Evolutionary conservation across 345 rosid genomes (phyloP), one percentile per base, ranked within the genome.

Genomic region (sweet orange (Citrus sinensis)): DNA sequence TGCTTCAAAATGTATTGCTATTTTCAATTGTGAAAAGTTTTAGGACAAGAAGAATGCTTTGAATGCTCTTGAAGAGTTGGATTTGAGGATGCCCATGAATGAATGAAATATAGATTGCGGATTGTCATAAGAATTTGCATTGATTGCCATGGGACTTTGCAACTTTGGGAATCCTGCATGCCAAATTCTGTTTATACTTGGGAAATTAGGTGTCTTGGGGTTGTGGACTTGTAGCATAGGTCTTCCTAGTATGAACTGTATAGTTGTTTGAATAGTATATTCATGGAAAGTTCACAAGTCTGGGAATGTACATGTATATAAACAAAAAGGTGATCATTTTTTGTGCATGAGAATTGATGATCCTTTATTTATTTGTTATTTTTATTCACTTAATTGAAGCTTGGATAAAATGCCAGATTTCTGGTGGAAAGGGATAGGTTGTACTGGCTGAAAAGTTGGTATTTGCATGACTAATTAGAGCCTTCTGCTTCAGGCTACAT

Each of bases 371-470:
- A 34, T 59, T 16, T 27, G 2, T 8, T 9, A 39, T 39, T 39
- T 10, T 42, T 59, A 51, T 73, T 75, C 61, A 20, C 58, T 46
- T 37, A 32, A 46, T 61, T 71, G 24, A 60, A 71, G 75, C 54
- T 42, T 76, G 54, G 24, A 6, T 51, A 60, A 54, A 63, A 37
- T 60, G 66, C 80, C 13, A 37, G 75, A 35, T 83, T 65, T 60
- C 71, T 79, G 64, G 61, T 55, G 66, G 51, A 67, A 66, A 54
- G 27, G 37, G 65, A 69, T 30, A n/a, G 32, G 35, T 39, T 74
- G n/a, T 74, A 62, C 30, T 51, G 56, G 82, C 68, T 51, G 59
- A 34, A 51, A 56, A 56, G 49, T 63, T 37, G 65, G 46, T 72
- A 29, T 75, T 63, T 30, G 60, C 9, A 5, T 42, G 30, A 29